phyloP scores from a whole-genome alignment of 75 land plant species.

The Selaginella moellendorffii region DNA sequence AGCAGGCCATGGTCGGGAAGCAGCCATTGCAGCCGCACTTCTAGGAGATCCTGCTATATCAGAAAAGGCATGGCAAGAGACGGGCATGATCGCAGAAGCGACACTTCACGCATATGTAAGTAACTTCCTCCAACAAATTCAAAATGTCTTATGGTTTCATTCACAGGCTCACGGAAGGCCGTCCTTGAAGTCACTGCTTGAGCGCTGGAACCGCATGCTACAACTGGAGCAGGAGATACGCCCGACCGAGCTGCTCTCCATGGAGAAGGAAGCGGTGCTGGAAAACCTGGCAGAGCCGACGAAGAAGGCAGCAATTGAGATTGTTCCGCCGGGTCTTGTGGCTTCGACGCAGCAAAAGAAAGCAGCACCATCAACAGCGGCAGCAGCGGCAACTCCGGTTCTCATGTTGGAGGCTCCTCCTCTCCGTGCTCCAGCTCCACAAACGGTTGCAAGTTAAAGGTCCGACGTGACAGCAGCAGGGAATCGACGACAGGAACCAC shows the following conservation, averaged over 20 bases:
- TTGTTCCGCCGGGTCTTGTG: conserved; percentile 63
- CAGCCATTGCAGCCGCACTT: conserved; percentile 90
- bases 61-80: conserved; percentile 98
- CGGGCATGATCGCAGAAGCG: conserved; percentile 94
- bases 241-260: background rate
- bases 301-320: conserved; percentile 74
- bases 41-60: conserved; percentile 81
- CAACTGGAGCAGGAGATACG: conserved; percentile 62
- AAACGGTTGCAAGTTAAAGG: too few species aligned
- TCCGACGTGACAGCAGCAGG: background rate
- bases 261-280: conserved; percentile 17
- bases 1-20: conserved; percentile 89
- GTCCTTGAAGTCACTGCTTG: conserved; percentile 49
- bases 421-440: too few species aligned
- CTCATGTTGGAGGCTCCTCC: background rate
- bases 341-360: background rate
- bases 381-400: background rate
- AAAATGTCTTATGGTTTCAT: background rate
- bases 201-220: conserved; percentile 72
- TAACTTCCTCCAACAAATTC: background rate
- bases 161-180: conserved; percentile 90
- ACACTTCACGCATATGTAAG: conserved; percentile 98
- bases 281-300: conserved; percentile 44
- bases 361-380: background rate
- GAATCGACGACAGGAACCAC: background rate